Percentiles rank a stretch among this genome's conserved stretches.
Evolutionary conservation across 169 alveolate species (phyloP).

Genomic region (Cystoisospora suis): DNA sequence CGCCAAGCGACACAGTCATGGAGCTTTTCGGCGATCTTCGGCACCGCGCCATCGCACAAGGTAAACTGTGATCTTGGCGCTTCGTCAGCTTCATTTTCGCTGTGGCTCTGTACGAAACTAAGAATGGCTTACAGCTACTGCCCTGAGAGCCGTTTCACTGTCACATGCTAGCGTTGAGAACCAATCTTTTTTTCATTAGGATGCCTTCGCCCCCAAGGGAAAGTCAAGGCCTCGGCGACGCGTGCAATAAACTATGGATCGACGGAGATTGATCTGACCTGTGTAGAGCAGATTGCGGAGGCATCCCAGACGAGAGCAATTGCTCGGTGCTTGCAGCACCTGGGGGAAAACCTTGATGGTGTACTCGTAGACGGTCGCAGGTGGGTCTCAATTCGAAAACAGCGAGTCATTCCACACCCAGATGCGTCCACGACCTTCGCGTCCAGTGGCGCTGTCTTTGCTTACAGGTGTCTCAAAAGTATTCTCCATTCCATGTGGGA

Average conservation of each 20-base stretch:
- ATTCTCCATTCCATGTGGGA: too few species aligned
- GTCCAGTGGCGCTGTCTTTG: too few species aligned
- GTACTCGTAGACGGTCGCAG: neutral
- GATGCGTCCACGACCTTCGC: too few species aligned
- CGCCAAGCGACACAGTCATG: neutral
- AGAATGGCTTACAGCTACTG: too few species aligned
- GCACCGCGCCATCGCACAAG: conserved; percentile 1
- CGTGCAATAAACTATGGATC: conserved; percentile 62
- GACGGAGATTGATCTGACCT: conserved; percentile 65
- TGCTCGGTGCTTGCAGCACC: conserved; percentile 40
- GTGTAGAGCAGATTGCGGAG: conserved; percentile 71
- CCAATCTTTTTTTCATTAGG: neutral
- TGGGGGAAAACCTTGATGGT: conserved; percentile 38
- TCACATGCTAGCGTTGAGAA: too few species aligned
- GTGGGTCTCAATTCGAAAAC: too few species aligned
- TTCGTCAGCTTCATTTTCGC: neutral
- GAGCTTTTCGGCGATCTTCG: neutral
- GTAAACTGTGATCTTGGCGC: neutral
- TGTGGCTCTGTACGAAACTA: neutral
- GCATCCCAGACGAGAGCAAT: conserved; percentile 67
- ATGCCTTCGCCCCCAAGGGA: conserved; percentile 54
- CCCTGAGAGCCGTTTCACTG: too few species aligned
- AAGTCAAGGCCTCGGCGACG: conserved; percentile 51
- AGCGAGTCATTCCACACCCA: too few species aligned
- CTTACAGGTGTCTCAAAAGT: too few species aligned